A percentile compares a stretch with the other conserved stretches of the same genome.
phyloP scores from a whole-genome alignment of 2,329 filamentous ascomycete species.

The Diaporthe destruens region DNA sequence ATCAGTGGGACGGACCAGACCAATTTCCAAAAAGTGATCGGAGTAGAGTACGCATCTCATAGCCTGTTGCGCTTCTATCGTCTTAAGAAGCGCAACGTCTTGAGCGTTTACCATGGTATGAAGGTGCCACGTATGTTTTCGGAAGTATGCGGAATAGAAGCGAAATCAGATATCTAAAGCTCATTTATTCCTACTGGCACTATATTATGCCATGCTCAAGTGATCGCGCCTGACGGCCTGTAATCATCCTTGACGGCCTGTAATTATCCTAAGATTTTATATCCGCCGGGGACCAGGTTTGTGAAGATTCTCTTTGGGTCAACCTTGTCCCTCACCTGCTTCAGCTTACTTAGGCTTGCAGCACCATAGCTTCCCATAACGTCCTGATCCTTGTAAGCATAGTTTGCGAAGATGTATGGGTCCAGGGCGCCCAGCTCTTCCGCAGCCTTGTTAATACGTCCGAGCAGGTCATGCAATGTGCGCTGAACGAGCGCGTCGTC shows the following conservation, averaged over 20 bases:
- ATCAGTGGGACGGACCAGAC: too few species aligned
- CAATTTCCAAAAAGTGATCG: too few species aligned
- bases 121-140: too few species aligned
- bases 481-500: slow-evolving; percentile 12
- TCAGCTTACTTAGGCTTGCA: slow-evolving; percentile 15
- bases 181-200: background rate
- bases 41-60: too few species aligned
- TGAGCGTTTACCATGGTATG: too few species aligned
- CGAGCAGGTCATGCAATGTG: slow-evolving; percentile 5
- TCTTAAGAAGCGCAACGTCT: too few species aligned
- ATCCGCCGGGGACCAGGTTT: slow-evolving; percentile 28
- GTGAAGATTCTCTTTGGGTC: slow-evolving; percentile 34
- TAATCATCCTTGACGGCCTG: background rate
- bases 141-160: too few species aligned
- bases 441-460: slow-evolving; percentile 7
- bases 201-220: background rate
- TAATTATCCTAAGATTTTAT: slow-evolving; percentile 3
- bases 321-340: slow-evolving; percentile 15
- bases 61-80: too few species aligned
- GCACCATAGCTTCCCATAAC: slow-evolving; percentile 37
- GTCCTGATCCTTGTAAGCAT: slow-evolving; percentile 37
- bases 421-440: slow-evolving; percentile 22
- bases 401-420: slow-evolving; percentile 39
- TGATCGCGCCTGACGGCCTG: background rate
- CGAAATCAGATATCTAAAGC: background rate